These are phyloP conservation scores for Flaveria robusta DNA, from an alignment of 129 eudicot species.

Conservation along the genomic window DNA sequence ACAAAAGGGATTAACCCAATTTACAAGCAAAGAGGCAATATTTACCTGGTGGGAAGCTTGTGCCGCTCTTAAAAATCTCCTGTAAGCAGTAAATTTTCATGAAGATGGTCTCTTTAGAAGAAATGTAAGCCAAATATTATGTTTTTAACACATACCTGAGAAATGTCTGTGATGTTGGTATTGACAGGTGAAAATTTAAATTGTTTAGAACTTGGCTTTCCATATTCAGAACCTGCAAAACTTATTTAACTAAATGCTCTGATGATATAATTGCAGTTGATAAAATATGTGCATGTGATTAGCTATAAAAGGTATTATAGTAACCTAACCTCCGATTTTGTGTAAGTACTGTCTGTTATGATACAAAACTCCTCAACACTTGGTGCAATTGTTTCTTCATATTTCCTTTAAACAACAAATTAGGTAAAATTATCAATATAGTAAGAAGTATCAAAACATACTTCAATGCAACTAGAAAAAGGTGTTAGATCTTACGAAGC, in stretches of 20 bases:
- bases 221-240: constrained; percentile 62
- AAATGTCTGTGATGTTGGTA: constrained; percentile 63
- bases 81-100: constrained; percentile 30
- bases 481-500: constrained; percentile 71
- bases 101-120: constrained; percentile 9
- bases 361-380: constrained; percentile 69
- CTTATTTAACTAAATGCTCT: constrained; percentile 18
- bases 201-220: constrained; percentile 64
- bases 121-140: neutral
- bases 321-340: constrained; percentile 63
- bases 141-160: constrained; percentile 46
- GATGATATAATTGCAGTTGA: neutral
- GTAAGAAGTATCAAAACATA: neutral
- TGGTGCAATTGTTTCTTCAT: constrained; percentile 74
- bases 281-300: constrained; percentile 10
- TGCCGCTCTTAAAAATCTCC: constrained; percentile 77
- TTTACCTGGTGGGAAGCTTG: constrained; percentile 53
- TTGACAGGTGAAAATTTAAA: constrained; percentile 55
- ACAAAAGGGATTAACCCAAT: constrained; percentile 5
- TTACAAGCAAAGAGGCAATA: neutral
- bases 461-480: constrained; percentile 9
- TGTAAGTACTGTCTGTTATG: constrained; percentile 72
- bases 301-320: constrained; percentile 4
- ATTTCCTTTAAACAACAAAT: constrained; percentile 49
- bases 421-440: constrained; percentile 6